These are phyloP conservation scores for Colletotrichum sp. DNA, from an alignment of 2,329 filamentous ascomycete species.

Conservation along the genomic window DNA sequence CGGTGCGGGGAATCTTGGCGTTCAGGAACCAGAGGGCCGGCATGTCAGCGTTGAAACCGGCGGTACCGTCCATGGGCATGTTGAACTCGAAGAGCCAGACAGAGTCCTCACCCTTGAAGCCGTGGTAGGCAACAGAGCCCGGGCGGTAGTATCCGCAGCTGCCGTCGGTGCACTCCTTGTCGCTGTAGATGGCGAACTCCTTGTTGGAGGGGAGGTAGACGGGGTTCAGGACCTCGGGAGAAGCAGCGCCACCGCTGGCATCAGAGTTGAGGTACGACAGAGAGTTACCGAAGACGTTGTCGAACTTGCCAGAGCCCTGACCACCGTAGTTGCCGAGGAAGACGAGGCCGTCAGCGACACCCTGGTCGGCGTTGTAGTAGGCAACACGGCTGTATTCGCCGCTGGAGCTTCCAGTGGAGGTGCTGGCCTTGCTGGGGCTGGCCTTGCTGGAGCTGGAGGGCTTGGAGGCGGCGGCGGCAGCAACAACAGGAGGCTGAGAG, in stretches of 20 bases:
- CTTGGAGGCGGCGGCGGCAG: conserved; percentile 7
- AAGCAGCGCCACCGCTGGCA: conserved; percentile 41
- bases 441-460: conserved; percentile 18
- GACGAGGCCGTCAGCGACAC: conserved; percentile 46
- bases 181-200: conserved; percentile 53
- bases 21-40: conserved; percentile 81
- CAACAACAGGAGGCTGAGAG: conserved; percentile 13
- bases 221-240: conserved; percentile 44
- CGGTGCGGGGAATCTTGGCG: conserved; percentile 71
- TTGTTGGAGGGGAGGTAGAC: conserved; percentile 44
- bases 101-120: conserved; percentile 67
- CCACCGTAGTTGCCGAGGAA: conserved; percentile 56
- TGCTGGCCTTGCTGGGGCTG: conserved; percentile 17
- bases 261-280: conserved; percentile 51
- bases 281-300: conserved; percentile 48
- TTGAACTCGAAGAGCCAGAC: conserved; percentile 76
- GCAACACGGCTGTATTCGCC: conserved; percentile 46
- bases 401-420: not conserved
- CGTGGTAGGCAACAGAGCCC: conserved; percentile 58
- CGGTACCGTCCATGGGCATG: conserved; percentile 68
- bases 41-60: conserved; percentile 66
- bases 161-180: conserved; percentile 42
- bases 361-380: conserved; percentile 49
- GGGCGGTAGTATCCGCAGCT: conserved; percentile 51
- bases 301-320: conserved; percentile 45